These are phyloP conservation scores for Schizothecium vesticola DNA, from an alignment of 495 filamentous ascomycete genomes.

Conservation along the genomic window DNA sequence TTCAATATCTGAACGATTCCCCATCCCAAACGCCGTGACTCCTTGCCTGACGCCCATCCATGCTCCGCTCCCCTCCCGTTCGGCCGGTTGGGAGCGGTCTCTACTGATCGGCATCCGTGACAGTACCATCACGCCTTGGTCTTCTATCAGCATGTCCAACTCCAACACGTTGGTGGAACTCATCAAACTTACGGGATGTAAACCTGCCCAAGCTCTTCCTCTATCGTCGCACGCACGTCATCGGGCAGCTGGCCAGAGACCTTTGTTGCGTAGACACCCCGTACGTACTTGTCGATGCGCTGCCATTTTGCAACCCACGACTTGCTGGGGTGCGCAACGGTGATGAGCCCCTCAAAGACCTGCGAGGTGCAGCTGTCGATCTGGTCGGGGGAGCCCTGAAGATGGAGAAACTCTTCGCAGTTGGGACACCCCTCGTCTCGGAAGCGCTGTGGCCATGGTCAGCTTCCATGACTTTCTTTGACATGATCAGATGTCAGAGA, in stretches of 20 bases:
- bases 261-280: slow-evolving; percentile 88
- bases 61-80: background rate
- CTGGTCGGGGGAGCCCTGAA: slow-evolving; percentile 68
- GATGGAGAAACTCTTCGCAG: slow-evolving; percentile 84
- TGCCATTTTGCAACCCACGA: slow-evolving; percentile 96
- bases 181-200: slow-evolving; percentile 57
- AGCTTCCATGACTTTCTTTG: background rate
- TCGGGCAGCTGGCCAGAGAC: slow-evolving; percentile 66
- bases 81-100: no score
- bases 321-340: slow-evolving; percentile 65
- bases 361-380: slow-evolving; percentile 91
- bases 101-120: slow-evolving; percentile 36
- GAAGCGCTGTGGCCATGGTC: slow-evolving; percentile 55
- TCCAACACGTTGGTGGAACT: background rate
- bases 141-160: background rate
- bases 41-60: background rate
- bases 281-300: slow-evolving; percentile 77
- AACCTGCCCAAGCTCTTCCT: slow-evolving; percentile 61
- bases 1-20: slow-evolving; percentile 12
- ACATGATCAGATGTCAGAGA: background rate
- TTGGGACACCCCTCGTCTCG: slow-evolving; percentile 86
- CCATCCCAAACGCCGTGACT: slow-evolving; percentile 5
- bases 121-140: slow-evolving; percentile 47
- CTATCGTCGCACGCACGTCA: slow-evolving; percentile 58
- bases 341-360: slow-evolving; percentile 86